Conservation (phyloP, 768 basidiomycete genomes). For the Gymnopilus junonius region DNA sequence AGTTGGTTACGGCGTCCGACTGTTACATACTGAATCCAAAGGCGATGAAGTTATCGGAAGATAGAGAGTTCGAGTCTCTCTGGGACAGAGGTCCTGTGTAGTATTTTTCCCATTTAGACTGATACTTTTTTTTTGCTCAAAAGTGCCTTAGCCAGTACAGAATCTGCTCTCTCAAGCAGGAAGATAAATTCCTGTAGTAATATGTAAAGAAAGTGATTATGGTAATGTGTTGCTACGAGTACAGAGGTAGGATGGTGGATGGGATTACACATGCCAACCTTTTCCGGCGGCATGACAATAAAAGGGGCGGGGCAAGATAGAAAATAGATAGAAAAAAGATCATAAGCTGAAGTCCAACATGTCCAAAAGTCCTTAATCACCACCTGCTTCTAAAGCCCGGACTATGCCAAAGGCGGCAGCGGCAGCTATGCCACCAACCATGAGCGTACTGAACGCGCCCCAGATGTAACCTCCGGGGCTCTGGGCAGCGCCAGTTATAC, state of each 20-base stretch:
- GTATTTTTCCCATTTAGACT: background rate
- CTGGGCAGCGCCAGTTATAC: conserved; percentile 80
- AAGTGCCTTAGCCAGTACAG: no score
- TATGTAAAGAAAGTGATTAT: background rate
- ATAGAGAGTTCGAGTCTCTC: conserved; percentile 20
- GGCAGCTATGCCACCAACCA: conserved; percentile 91
- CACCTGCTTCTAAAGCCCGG: conserved; percentile 44
- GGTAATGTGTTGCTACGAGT: background rate
- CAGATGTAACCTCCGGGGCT: conserved; percentile 75
- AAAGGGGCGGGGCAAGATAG: background rate
- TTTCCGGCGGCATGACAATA: background rate
- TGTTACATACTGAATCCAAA: no score
- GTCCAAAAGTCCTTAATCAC: no score
- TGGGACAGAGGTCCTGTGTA: conserved; percentile 9
- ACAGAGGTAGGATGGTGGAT: background rate
- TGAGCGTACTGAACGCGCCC: conserved; percentile 85
- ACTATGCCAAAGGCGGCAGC: conserved; percentile 65
- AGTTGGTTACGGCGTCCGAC: conserved; percentile 23
- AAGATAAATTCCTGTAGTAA: background rate
- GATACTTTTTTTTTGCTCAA: background rate
- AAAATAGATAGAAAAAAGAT: background rate
- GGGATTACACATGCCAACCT: background rate
- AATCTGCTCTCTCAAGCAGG: no score
- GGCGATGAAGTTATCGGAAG: conserved; percentile 12
- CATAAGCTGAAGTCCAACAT: background rate